Percentiles rank a stretch among this genome's conserved stretches.
These are phyloP conservation scores for Spongospora subterranea DNA, from an alignment of 208 protist genomes.

Conservation along the genomic window DNA sequence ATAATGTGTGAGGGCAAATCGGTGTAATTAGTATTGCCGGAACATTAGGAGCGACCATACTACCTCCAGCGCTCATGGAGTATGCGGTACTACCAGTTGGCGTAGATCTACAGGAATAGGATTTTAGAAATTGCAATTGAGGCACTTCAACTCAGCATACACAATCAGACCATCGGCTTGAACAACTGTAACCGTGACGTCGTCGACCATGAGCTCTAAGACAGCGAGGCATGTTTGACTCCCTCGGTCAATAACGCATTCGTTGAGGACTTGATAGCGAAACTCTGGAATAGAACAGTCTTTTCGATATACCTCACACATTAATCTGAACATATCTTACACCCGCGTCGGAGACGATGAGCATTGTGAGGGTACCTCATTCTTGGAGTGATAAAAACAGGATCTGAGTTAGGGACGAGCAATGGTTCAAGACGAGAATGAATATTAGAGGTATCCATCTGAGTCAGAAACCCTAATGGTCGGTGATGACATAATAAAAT, in stretches of 20 bases:
- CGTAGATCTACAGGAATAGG: slow-evolving; percentile 85
- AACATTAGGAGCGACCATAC: slow-evolving; percentile 74
- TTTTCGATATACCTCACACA: not conserved
- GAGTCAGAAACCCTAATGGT: not conserved
- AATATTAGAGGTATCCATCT: not conserved
- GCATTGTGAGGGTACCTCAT: not conserved
- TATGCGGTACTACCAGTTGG: slow-evolving; percentile 85
- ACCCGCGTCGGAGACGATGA: not conserved
- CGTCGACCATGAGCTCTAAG: slow-evolving; percentile 54
- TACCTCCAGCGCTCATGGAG: slow-evolving; percentile 81
- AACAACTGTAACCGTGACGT: slow-evolving; percentile 21
- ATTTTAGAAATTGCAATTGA: too few species aligned
- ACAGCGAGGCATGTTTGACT: slow-evolving; percentile 36
- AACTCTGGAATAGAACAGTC: not conserved
- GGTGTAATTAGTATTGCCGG: slow-evolving; percentile 84
- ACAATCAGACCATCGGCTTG: slow-evolving; percentile 54
- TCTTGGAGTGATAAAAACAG: not conserved
- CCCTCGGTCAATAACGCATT: slow-evolving; percentile 78
- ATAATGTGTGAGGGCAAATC: slow-evolving; percentile 83
- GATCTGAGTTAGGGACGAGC: not conserved
- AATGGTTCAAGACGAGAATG: slow-evolving; percentile 36
- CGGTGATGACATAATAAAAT: slow-evolving; percentile 35
- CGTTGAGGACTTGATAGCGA: slow-evolving; percentile 73
- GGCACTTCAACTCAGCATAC: slow-evolving; percentile 74
- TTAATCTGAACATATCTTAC: not conserved